These are phyloP conservation scores for Aspergillus sojae DNA, from an alignment of 2,329 filamentous ascomycete species.

Conservation along the genomic window DNA sequence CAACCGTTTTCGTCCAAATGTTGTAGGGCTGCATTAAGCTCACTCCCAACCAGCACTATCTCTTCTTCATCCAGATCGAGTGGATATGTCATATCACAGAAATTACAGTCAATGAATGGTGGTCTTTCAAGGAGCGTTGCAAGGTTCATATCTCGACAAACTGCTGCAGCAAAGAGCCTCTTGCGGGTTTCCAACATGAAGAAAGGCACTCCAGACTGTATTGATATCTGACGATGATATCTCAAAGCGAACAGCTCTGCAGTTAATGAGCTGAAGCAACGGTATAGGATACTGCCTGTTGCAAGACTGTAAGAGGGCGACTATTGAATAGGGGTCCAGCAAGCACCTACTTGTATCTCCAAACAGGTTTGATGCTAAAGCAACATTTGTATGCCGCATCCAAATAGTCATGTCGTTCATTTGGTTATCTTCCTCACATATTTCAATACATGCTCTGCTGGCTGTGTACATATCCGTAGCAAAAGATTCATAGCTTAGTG, in stretches of 20 bases:
- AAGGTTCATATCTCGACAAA: slow-evolving; percentile 32
- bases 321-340: slow-evolving; percentile 8
- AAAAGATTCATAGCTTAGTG: slow-evolving; percentile 3
- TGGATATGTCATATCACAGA: slow-evolving; percentile 30
- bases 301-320: background rate
- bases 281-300: slow-evolving; percentile 4
- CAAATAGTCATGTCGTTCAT: slow-evolving; percentile 19
- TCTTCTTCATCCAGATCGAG: slow-evolving; percentile 33
- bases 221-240: background rate
- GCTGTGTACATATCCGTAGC: slow-evolving; percentile 22
- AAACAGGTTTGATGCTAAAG: slow-evolving; percentile 20
- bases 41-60: slow-evolving; percentile 14
- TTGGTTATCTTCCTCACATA: slow-evolving; percentile 8
- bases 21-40: slow-evolving; percentile 12
- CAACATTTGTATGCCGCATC: slow-evolving; percentile 20
- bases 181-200: slow-evolving; percentile 32
- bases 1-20: slow-evolving; percentile 14
- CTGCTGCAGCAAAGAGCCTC: slow-evolving; percentile 29
- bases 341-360: slow-evolving; percentile 23
- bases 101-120: slow-evolving; percentile 31
- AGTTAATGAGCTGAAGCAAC: background rate
- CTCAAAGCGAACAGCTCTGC: slow-evolving; percentile 1
- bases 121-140: slow-evolving; percentile 34
- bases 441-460: slow-evolving; percentile 22
- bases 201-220: slow-evolving; percentile 20